These are phyloP conservation scores for Claviceps lovelessii DNA, from an alignment of 2,329 filamentous ascomycete genomes.

Conservation along the genomic window DNA sequence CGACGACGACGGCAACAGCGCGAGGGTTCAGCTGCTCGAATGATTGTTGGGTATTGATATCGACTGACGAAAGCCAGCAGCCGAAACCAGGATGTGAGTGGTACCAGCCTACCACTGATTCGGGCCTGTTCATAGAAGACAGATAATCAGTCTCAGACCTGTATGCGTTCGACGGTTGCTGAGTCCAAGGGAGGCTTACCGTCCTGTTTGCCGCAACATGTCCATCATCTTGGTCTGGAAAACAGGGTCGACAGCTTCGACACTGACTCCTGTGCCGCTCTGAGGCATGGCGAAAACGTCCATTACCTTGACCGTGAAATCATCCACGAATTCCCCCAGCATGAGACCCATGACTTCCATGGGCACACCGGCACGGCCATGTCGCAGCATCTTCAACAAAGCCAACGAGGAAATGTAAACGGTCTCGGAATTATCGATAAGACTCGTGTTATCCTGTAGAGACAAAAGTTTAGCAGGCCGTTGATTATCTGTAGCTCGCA, in stretches of 20 bases:
- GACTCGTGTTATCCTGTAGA: conserved; percentile 67
- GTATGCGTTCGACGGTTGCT: background rate
- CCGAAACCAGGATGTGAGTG: conserved; percentile 98
- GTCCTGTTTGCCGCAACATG: conserved; percentile 92
- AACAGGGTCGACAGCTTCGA: conserved; percentile 94
- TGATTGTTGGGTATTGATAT: conserved; percentile 99
- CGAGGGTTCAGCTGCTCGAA: conserved; percentile 96
- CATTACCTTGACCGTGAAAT: conserved; percentile 95
- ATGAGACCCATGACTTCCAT: conserved; percentile 99
- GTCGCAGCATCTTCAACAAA: conserved; percentile 94
- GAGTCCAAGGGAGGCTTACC: conserved; percentile 38
- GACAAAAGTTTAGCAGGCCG: background rate
- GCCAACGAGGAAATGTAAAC: conserved; percentile 98
- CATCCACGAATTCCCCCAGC: conserved; percentile 96
- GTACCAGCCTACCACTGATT: conserved; percentile 98
- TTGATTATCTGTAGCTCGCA: background rate
- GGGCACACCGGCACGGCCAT: conserved; percentile 90
- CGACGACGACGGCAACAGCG: conserved; percentile 93
- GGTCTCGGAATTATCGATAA: conserved; percentile 98
- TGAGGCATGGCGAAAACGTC: conserved; percentile 99
- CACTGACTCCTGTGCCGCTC: conserved; percentile 92
- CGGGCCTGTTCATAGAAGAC: conserved; percentile 46
- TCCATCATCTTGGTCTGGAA: conserved; percentile 99
- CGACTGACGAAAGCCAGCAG: conserved; percentile 96
- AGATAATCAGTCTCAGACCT: background rate